Evolutionary conservation across 768 basidiomycete species (phyloP).

Genomic region (Auricularia auricula-judae): DNA sequence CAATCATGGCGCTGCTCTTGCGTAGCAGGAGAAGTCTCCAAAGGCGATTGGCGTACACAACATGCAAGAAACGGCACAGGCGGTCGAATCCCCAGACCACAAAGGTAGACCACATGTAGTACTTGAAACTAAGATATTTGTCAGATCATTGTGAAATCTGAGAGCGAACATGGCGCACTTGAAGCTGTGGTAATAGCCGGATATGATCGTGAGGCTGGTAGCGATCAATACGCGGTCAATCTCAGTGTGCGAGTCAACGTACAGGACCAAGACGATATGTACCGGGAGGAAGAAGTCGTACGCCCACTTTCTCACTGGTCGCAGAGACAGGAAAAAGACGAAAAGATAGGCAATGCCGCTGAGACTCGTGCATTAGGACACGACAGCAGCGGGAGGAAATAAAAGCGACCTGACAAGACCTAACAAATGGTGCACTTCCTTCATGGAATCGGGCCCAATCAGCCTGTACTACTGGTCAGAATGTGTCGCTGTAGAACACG

Average conservation of each 20-base stretch:
- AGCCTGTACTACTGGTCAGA: background rate
- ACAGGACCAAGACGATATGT: conserved; percentile 18
- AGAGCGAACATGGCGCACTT: background rate
- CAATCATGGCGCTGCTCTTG: background rate
- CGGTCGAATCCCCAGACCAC: conserved; percentile 39
- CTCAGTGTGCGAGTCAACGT: conserved; percentile 1
- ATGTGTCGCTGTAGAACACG: background rate
- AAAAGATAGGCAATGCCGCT: background rate
- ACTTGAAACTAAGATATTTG: conserved; percentile 19
- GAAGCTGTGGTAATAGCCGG: background rate
- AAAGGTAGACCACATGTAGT: conserved; percentile 36
- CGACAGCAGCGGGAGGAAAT: background rate
- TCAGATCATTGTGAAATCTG: background rate
- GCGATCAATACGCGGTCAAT: background rate
- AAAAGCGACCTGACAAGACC: background rate
- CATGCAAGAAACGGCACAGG: conserved; percentile 25
- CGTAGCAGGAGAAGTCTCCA: conserved; percentile 4
- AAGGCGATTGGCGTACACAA: conserved; percentile 28
- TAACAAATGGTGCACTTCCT: background rate
- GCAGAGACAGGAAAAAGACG: conserved; percentile 23
- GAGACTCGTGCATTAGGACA: background rate
- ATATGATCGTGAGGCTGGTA: background rate
- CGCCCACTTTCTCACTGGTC: conserved; percentile 27
- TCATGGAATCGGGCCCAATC: background rate
- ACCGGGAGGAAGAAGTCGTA: conserved; percentile 30